Percentiles rank a stretch among this genome's conserved stretches.
Conservation (phyloP, 176 grass and related monocot genomes). For the Aegilops longissima region DNA sequence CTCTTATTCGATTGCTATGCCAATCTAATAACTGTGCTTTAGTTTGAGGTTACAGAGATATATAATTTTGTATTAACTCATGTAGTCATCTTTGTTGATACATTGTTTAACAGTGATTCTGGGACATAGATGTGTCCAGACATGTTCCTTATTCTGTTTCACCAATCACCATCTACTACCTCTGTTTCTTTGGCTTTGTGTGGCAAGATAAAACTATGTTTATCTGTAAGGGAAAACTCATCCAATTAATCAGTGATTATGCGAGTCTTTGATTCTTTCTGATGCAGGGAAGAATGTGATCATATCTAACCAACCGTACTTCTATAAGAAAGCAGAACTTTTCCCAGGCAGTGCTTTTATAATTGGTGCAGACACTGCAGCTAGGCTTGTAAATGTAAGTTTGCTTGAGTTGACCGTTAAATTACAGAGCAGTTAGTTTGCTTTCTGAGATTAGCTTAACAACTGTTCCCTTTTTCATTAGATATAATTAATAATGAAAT, state of each 20-base stretch:
- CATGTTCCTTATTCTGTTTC: conserved; percentile 3
- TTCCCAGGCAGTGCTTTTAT: conserved; percentile 91
- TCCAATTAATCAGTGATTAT: conserved; percentile 20
- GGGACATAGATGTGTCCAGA: conserved; percentile 2
- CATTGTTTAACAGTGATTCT: neutral
- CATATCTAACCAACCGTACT: conserved; percentile 92
- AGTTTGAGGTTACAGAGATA: neutral
- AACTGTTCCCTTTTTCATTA: conserved; percentile 14
- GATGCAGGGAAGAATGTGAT: conserved; percentile 83
- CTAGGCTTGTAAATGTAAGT: conserved; percentile 90
- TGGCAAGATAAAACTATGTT: neutral
- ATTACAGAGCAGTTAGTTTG: neutral
- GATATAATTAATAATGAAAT: neutral
- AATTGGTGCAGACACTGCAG: conserved; percentile 86
- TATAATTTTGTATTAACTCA: neutral
- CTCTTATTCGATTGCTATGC: neutral
- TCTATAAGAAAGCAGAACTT: conserved; percentile 96
- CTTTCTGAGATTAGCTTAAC: neutral
- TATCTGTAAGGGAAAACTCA: neutral
- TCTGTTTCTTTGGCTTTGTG: neutral
- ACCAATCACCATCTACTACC: neutral
- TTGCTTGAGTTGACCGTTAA: neutral
- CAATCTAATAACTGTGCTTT: neutral
- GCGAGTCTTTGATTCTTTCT: conserved; percentile 40
- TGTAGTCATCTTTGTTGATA: neutral